A percentile compares a stretch with the other conserved stretches of the same genome.
These are phyloP conservation scores for Hippophae gyantsensis DNA, from an alignment of 306 rosid species.

Conservation along the genomic window DNA sequence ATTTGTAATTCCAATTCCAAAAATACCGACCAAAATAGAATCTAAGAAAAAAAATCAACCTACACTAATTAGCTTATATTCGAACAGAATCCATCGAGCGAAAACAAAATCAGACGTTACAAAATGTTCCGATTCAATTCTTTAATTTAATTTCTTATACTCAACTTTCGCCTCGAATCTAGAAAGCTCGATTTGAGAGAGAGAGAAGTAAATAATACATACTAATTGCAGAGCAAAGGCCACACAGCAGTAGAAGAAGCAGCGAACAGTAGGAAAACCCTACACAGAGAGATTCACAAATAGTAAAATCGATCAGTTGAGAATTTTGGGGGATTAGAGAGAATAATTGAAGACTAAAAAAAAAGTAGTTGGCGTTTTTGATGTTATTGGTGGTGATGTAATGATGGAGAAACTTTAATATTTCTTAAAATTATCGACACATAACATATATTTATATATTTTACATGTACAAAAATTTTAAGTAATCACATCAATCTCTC, in stretches of 20 bases:
- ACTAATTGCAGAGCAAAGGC: neutral
- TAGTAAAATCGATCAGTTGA: constrained; percentile 14
- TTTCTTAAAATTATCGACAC: too few relatives aligned
- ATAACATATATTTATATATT: too few relatives aligned
- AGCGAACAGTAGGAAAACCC: neutral
- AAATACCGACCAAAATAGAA: constrained; percentile 6
- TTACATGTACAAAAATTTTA: too few relatives aligned
- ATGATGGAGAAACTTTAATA: neutral
- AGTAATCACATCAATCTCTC: too few relatives aligned
- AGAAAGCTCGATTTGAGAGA: neutral
- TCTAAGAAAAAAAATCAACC: neutral
- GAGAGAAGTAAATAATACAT: neutral
- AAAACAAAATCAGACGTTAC: neutral
- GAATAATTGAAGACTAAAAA: constrained; percentile 33
- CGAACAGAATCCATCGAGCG: neutral
- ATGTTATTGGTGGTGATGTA: constrained; percentile 6
- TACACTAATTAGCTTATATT: neutral
- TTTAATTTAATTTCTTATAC: too few relatives aligned
- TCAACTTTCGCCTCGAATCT: neutral
- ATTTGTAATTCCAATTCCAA: neutral
- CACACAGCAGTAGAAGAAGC: neutral
- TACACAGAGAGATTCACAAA: constrained; percentile 10
- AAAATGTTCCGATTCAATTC: too few relatives aligned
- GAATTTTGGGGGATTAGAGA: constrained; percentile 39
- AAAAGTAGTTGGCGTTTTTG: constrained; percentile 35